phyloP scores from a whole-genome alignment of 805 yeast genomes.

The Schwanniomyces sp. region DNA sequence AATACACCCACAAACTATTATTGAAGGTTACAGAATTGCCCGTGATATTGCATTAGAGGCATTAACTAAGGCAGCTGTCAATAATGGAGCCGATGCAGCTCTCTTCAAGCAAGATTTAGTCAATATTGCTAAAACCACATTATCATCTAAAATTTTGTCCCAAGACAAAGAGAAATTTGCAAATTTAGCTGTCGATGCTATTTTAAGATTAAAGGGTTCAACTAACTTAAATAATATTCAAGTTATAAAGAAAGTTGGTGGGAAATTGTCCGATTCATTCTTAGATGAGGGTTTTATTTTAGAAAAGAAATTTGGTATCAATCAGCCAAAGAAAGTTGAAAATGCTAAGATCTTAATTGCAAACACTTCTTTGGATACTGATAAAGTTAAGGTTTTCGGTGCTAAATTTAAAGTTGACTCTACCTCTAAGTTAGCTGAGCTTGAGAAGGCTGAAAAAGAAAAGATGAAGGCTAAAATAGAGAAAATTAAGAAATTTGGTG shows the following conservation, averaged over 20 bases:
- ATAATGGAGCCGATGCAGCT: constrained; percentile 58
- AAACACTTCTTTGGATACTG: constrained; percentile 95
- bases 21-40: constrained; percentile 93
- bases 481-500: constrained; percentile 82
- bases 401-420: constrained; percentile 97
- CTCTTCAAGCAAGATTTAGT: constrained; percentile 73
- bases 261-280: constrained; percentile 86
- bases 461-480: constrained; percentile 90
- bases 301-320: constrained; percentile 88
- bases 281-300: constrained; percentile 95
- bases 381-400: constrained; percentile 95
- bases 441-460: constrained; percentile 90
- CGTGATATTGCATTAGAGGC: constrained; percentile 79
- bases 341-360: constrained; percentile 90
- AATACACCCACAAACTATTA: constrained; percentile 97
- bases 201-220: constrained; percentile 80
- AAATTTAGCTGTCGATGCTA: constrained; percentile 90
- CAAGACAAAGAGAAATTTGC: constrained; percentile 93
- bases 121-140: constrained; percentile 88
- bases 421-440: constrained; percentile 88
- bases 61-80: constrained; percentile 74
- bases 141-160: constrained; percentile 89
- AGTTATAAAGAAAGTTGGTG: constrained; percentile 91
- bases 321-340: constrained; percentile 83
- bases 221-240: constrained; percentile 91